Evolutionary conservation across 768 basidiomycete species (phyloP).

Genomic region (Kwoniella sp.): DNA sequence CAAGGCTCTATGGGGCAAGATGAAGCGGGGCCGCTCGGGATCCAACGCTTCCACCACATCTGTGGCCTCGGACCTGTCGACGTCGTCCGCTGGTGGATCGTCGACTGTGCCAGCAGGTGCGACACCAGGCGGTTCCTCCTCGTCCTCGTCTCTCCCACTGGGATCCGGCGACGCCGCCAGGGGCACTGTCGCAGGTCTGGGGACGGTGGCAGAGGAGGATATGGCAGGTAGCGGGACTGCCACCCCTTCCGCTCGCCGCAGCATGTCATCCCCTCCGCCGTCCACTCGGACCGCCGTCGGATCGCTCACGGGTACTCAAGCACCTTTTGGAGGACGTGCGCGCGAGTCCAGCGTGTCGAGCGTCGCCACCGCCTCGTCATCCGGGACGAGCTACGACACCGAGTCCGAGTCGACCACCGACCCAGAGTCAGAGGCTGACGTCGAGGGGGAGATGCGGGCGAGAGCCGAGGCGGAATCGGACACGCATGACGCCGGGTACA

Average conservation of each 20-base stretch:
- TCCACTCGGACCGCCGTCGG: too few species aligned
- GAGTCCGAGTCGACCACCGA: not conserved
- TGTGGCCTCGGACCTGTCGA: not conserved
- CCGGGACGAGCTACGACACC: too few species aligned
- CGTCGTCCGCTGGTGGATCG: not conserved
- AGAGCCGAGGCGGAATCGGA: not conserved
- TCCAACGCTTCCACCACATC: not conserved
- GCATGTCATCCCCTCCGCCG: too few species aligned
- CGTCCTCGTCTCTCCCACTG: not conserved
- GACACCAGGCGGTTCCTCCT: not conserved
- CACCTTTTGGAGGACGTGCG: too few species aligned
- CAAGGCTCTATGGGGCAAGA: slow-evolving; percentile 43
- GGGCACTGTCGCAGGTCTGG: not conserved
- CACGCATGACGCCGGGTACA: not conserved
- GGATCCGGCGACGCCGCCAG: too few species aligned
- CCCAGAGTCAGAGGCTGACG: not conserved
- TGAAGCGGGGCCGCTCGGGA: slow-evolving; percentile 12
- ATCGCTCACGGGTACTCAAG: too few species aligned
- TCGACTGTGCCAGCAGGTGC: not conserved
- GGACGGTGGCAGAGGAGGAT: slow-evolving; percentile 14
- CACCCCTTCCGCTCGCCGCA: too few species aligned
- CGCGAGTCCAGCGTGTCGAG: too few species aligned
- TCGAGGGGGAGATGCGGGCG: not conserved
- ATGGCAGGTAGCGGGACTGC: too few species aligned
- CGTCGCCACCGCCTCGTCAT: too few species aligned